Evolutionary conservation across 306 rosid species (phyloP), one percentile per base, ranked within the genome.

Genomic region (Oemleria cerasiformis): DNA sequence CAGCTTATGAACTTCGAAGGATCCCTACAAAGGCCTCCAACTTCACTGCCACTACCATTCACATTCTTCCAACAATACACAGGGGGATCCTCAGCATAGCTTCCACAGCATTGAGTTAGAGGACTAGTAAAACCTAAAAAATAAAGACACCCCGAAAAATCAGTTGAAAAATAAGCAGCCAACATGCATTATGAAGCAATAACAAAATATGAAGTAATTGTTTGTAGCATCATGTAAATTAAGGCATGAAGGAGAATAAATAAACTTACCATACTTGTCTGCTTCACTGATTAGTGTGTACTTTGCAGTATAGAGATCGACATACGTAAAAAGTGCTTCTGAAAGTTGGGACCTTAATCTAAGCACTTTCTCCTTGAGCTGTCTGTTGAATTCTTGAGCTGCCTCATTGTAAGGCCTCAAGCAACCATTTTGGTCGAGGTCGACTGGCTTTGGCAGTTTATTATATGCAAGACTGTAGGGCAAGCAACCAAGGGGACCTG

Each of bases 401-500:
- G 55, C 48, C 14, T 74, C 68, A 40, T 74, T 74, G 67, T 63
- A 62, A 56, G 67, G 44, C 73, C 74, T 74, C 44, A 64, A 21
- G 49, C 76, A 79, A 51, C 76, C 79, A 1, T 11, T 63, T 43
- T 47, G 36, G 67, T 74, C 83, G 16, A 65, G 17, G n/a, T 63
- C 45, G 11, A 8, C 50, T 0, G 56, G 44, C 44, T 51, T 21
- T 23, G 73, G 40, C 21, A 5, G 68, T 5, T 56, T 38, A 41
- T 13, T 38, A 41, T 13, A 30, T 47, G 59, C 57, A 53, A 75
- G 36, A 9, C 11, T 20, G 6, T 2, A 0, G 40, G 79, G 76
- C 75, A 79, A 79, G 79, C 83, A 79, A 6, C 83, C 76, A 11
- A 69, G 8, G 40, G 76, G 79, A 56, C 83, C 83, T 0, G 77